Percentiles rank a stretch among this genome's conserved stretches.
phyloP scores from a whole-genome alignment of 73 alveolate genomes.

The Symbiodinium natans region DNA sequence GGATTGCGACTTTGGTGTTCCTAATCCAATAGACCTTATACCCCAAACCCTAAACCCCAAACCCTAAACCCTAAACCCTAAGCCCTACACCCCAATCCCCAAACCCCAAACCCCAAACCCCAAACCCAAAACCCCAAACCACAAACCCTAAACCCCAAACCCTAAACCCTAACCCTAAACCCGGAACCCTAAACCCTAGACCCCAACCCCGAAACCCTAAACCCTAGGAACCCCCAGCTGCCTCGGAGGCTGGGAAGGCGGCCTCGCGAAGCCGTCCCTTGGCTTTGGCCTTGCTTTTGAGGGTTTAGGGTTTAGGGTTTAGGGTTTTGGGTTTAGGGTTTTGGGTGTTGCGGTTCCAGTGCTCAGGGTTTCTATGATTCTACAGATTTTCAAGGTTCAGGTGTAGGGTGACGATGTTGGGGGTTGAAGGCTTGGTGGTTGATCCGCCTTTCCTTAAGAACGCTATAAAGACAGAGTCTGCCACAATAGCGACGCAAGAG shows the following conservation, averaged over 20 bases:
- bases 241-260: slow-evolving; percentile 5
- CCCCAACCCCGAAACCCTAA: neutral
- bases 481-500: too few relatives aligned
- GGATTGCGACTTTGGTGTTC: too few relatives aligned
- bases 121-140: neutral
- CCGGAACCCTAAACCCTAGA: neutral
- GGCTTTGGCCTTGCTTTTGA: neutral
- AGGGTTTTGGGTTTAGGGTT: neutral
- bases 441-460: too few relatives aligned
- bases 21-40: too few relatives aligned
- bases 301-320: neutral
- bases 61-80: neutral
- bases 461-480: too few relatives aligned
- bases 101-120: neutral
- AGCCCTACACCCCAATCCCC: neutral
- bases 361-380: too few relatives aligned
- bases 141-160: neutral
- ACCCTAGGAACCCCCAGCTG: neutral
- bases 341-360: too few relatives aligned
- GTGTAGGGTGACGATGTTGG: too few relatives aligned
- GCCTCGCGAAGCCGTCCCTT: neutral
- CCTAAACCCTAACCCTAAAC: neutral
- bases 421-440: too few relatives aligned
- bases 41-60: neutral
- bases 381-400: too few relatives aligned